Evolutionary conservation across 208 protist genomes (phyloP).

Genomic region (Leishmania guyanensis): DNA sequence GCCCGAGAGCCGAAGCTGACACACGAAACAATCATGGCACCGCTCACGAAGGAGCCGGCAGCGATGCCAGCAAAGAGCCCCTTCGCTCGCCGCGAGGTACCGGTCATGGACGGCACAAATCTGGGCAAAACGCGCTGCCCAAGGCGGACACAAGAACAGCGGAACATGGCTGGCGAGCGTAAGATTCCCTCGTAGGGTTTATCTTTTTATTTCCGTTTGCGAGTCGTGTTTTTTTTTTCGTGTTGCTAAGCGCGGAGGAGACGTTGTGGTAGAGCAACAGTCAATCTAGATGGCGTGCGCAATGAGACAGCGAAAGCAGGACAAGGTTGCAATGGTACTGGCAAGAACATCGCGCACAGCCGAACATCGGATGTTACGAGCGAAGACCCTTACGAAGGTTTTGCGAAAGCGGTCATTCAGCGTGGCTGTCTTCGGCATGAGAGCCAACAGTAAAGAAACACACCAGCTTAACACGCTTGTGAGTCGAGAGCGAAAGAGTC

Average conservation of each 20-base stretch:
- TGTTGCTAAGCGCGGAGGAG: neutral
- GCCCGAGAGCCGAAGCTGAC: conserved; percentile 6
- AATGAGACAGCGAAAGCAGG: neutral
- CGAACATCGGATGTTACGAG: neutral
- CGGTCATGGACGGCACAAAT: conserved; percentile 9
- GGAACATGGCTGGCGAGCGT: conserved; percentile 32
- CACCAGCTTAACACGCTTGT: neutral
- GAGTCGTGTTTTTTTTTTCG: neutral
- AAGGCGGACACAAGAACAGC: conserved; percentile 34
- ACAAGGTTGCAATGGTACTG: neutral
- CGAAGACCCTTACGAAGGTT: neutral
- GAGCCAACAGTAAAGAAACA: neutral
- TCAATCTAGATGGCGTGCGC: neutral
- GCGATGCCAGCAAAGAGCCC: conserved; percentile 36
- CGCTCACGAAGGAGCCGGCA: conserved; percentile 35
- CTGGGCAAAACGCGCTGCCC: conserved; percentile 35
- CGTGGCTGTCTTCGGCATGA: neutral
- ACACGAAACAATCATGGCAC: conserved; percentile 49
- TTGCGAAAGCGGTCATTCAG: neutral
- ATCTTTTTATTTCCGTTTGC: neutral
- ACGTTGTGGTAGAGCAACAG: neutral
- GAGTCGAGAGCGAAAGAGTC: neutral
- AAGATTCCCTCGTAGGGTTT: neutral
- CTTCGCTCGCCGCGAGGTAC: conserved; percentile 13
- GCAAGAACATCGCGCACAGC: neutral